These are phyloP conservation scores for Irpex sp. DNA, from an alignment of 1,284 basidiomycete genomes.

Conservation along the genomic window DNA sequence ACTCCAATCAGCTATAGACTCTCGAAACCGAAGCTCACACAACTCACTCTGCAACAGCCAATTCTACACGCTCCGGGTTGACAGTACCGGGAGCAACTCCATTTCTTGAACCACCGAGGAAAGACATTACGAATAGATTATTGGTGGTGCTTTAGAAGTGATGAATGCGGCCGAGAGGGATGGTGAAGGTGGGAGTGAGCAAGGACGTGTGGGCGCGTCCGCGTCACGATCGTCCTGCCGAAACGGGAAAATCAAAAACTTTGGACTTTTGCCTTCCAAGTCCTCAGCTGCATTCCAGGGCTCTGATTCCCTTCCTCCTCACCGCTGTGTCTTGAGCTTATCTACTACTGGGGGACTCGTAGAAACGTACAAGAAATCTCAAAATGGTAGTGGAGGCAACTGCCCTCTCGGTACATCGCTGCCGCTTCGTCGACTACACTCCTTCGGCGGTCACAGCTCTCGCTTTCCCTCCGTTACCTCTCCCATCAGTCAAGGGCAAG, in stretches of 20 bases:
- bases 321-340: too few species aligned
- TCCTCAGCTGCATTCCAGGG: background rate
- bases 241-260: conserved; percentile 22
- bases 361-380: background rate
- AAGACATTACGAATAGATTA: conserved; percentile 48
- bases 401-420: conserved; percentile 77
- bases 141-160: background rate
- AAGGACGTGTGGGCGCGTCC: conserved; percentile 5
- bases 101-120: conserved; percentile 49
- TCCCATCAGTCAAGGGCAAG: conserved; percentile 57
- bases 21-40: background rate
- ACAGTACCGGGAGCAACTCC: conserved; percentile 42
- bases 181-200: conserved; percentile 7
- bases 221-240: conserved; percentile 12
- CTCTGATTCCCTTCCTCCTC: too few species aligned
- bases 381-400: conserved; percentile 35
- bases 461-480: conserved; percentile 78
- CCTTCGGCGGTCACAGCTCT: conserved; percentile 89
- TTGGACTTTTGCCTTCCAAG: conserved; percentile 15
- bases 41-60: conserved; percentile 74
- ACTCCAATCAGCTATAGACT: background rate
- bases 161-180: conserved; percentile 1
- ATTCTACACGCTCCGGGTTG: conserved; percentile 70
- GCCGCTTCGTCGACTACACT: conserved; percentile 87
- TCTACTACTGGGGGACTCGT: background rate